Conservation (phyloP, 1,284 basidiomycete species). For the Spongiforma sp. region DNA sequence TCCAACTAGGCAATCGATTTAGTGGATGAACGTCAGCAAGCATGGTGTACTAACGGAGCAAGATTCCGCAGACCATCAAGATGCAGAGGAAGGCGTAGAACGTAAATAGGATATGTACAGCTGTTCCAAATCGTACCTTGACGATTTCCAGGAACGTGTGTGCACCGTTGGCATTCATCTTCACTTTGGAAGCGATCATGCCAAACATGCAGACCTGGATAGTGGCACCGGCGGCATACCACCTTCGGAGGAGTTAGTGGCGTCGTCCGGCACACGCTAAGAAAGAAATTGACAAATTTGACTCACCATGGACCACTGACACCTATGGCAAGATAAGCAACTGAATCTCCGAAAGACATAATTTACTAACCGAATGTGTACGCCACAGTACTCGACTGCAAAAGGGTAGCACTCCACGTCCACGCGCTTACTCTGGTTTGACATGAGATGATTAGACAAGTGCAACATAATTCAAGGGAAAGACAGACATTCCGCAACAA, state of each 20-base stretch:
- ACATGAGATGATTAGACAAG: constrained; percentile 10
- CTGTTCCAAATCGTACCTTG: constrained; percentile 63
- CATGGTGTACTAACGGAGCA: constrained; percentile 47
- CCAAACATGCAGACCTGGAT: constrained; percentile 65
- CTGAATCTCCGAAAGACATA: constrained; percentile 2
- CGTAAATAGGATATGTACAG: constrained; percentile 65
- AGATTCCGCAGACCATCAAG: constrained; percentile 59
- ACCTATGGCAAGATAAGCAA: constrained; percentile 29
- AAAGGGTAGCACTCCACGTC: constrained; percentile 64
- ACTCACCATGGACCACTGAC: constrained; percentile 54
- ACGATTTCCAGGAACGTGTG: constrained; percentile 68
- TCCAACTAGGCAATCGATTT: constrained; percentile 43
- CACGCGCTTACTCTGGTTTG: constrained; percentile 59
- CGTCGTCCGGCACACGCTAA: neutral
- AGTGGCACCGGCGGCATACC: constrained; percentile 57
- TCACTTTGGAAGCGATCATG: constrained; percentile 61
- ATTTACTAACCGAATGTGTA: constrained; percentile 50
- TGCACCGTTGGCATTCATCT: constrained; percentile 63
- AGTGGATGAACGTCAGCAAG: neutral
- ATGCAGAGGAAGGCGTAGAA: constrained; percentile 71
- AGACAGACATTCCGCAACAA: constrained; percentile 58
- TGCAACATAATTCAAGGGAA: neutral
- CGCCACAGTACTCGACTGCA: constrained; percentile 61
- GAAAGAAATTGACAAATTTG: neutral
- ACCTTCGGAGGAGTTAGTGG: constrained; percentile 42